Evolutionary conservation across 805 yeast genomes (phyloP).

Genomic region (Yamadazyma laniorum): DNA sequence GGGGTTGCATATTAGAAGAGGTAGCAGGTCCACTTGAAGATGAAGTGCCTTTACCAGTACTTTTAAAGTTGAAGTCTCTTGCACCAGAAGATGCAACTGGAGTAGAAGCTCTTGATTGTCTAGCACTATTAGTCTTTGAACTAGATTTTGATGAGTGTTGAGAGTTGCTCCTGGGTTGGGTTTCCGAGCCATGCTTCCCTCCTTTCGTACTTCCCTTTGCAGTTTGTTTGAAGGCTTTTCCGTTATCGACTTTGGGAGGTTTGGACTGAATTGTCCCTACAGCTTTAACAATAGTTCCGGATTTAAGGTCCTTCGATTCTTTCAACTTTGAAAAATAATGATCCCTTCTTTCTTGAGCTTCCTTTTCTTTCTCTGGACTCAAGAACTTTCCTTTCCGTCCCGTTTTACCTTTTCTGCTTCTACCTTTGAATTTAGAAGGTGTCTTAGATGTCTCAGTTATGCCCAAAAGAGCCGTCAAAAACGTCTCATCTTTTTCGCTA

Average conservation of each 20-base stretch:
- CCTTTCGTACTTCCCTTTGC: background rate
- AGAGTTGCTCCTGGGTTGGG: background rate
- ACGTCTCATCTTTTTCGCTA: slow-evolving; percentile 47
- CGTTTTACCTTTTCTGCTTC: slow-evolving; percentile 31
- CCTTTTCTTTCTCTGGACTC: slow-evolving; percentile 12
- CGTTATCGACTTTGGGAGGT: background rate
- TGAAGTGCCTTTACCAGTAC: too few relatives aligned
- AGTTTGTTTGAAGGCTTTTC: background rate
- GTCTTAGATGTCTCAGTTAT: slow-evolving; percentile 40
- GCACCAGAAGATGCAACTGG: slow-evolving; percentile 3
- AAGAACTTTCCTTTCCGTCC: slow-evolving; percentile 19
- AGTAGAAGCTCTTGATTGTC: slow-evolving; percentile 10
- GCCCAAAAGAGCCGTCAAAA: slow-evolving; percentile 47
- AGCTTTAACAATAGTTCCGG: slow-evolving; percentile 39
- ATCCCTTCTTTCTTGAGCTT: slow-evolving; percentile 35
- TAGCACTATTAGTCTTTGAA: slow-evolving; percentile 10
- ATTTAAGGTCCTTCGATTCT: slow-evolving; percentile 29
- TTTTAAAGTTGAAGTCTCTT: background rate
- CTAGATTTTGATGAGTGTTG: background rate
- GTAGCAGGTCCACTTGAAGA: too few relatives aligned
- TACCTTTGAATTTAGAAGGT: slow-evolving; percentile 23
- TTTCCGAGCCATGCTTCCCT: background rate
- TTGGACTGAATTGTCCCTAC: slow-evolving; percentile 23
- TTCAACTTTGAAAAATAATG: slow-evolving; percentile 35
- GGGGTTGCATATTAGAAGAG: too few relatives aligned